These are phyloP conservation scores for Diospyros lotus DNA, from an alignment of 148 eudicot species.

Conservation along the genomic window DNA sequence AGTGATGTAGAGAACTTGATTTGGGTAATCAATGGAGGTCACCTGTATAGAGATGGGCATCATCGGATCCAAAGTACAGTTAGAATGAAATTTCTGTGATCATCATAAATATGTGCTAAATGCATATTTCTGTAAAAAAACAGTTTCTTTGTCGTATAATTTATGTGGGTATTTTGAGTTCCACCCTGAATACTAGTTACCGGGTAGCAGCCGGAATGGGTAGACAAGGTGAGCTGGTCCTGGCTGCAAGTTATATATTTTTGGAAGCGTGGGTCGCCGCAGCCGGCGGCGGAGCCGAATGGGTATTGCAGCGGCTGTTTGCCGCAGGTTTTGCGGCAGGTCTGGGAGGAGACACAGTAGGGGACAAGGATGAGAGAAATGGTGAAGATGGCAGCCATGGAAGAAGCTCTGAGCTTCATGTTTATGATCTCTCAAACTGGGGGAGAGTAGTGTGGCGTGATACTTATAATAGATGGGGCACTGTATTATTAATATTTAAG, in stretches of 20 bases:
- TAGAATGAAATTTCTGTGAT: too few species aligned
- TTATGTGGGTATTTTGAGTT: too few species aligned
- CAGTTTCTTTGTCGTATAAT: too few species aligned
- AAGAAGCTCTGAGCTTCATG: constrained; percentile 24
- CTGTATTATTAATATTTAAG: too few species aligned
- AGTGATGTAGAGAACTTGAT: constrained; percentile 49
- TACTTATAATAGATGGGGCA: background rate
- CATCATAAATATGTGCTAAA: too few species aligned
- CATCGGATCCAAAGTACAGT: too few species aligned
- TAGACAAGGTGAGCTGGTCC: constrained; percentile 50
- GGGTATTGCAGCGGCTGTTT: constrained; percentile 66
- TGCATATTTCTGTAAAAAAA: too few species aligned
- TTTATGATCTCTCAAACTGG: background rate
- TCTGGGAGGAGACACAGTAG: constrained; percentile 39
- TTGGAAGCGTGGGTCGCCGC: constrained; percentile 80
- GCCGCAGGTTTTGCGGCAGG: constrained; percentile 69
- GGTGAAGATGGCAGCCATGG: constrained; percentile 20
- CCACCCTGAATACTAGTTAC: constrained; percentile 6
- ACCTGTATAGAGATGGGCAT: too few species aligned
- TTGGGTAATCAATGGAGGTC: constrained; percentile 60
- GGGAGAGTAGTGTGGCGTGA: constrained; percentile 6
- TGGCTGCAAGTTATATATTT: constrained; percentile 48
- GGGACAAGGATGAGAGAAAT: constrained; percentile 27
- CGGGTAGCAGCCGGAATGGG: constrained; percentile 73
- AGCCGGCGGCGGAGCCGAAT: constrained; percentile 68